phyloP scores from a whole-genome alignment of 148 eudicot species.

The Rhododendron ovatum region DNA sequence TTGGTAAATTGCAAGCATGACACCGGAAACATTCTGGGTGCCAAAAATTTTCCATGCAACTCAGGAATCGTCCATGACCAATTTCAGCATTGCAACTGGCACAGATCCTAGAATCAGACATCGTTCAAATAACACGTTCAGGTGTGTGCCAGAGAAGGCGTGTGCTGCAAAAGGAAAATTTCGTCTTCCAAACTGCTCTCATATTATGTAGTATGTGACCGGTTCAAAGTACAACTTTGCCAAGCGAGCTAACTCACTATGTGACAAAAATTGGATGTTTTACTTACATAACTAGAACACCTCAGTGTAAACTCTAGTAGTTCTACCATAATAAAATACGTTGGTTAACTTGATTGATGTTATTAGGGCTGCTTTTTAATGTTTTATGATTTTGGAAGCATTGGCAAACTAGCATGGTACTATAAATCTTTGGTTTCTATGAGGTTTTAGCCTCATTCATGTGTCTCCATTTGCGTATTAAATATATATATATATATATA shows the following conservation, averaged over 20 bases:
- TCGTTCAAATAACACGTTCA: neutral
- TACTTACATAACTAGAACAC: neutral
- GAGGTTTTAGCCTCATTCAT: neutral
- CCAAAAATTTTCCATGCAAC: slow-evolving; percentile 93
- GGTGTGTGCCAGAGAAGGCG: neutral
- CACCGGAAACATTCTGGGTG: slow-evolving; percentile 97
- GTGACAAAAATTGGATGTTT: neutral
- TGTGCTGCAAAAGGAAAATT: neutral
- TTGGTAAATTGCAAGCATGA: slow-evolving; percentile 68
- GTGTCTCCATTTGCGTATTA: no score
- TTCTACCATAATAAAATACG: neutral
- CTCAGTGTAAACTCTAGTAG: neutral
- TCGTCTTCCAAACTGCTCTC: neutral
- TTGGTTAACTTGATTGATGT: neutral
- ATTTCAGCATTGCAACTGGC: slow-evolving; percentile 84
- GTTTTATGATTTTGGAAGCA: neutral
- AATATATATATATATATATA: no score
- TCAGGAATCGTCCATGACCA: slow-evolving; percentile 80
- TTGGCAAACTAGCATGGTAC: neutral
- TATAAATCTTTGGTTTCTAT: neutral
- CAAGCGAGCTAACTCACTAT: neutral
- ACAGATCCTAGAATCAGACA: slow-evolving; percentile 45
- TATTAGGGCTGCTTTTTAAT: neutral
- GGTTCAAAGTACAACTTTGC: neutral
- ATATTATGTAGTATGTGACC: neutral